Percentiles rank a stretch among this genome's conserved stretches.
Conservation (phyloP, 2,329 filamentous ascomycete species). For the Colletotrichum plurivorum region DNA sequence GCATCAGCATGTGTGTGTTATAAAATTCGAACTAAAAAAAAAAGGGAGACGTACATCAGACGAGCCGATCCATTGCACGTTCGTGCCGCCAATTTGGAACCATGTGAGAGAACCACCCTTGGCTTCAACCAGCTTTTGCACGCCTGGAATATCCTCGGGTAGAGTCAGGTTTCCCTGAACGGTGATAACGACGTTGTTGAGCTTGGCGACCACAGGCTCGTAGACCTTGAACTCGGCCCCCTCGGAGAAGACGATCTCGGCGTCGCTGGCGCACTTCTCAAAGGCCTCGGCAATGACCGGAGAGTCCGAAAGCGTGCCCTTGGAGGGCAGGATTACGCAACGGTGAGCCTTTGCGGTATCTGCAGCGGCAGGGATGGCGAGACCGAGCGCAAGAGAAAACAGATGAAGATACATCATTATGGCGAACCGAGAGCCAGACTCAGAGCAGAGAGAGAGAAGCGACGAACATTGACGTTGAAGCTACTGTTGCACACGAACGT, state of each 20-base stretch:
- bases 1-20: neutral
- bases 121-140: conserved; percentile 52
- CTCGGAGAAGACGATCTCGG: conserved; percentile 53
- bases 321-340: conserved; percentile 47
- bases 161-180: conserved; percentile 60
- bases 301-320: conserved; percentile 56
- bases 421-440: neutral
- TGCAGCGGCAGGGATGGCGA: conserved; percentile 12
- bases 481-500: neutral
- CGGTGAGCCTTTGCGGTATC: conserved; percentile 2
- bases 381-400: conserved; percentile 21
- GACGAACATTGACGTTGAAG: conserved; percentile 6
- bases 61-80: conserved; percentile 51
- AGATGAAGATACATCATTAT: conserved; percentile 18
- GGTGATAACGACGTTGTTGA: conserved; percentile 58
- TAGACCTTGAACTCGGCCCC: conserved; percentile 60
- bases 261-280: conserved; percentile 50
- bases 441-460: conserved; percentile 4
- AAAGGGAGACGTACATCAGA: conserved; percentile 46
- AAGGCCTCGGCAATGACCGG: conserved; percentile 54
- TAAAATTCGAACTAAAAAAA: neutral
- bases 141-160: conserved; percentile 53
- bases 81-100: conserved; percentile 53
- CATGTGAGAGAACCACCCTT: conserved; percentile 51
- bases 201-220: conserved; percentile 53